A percentile compares a stretch with the other conserved stretches of the same genome.
Evolutionary conservation across 192 early-diverging fungal species (phyloP).

Genomic region (Thamnidium elegans): DNA sequence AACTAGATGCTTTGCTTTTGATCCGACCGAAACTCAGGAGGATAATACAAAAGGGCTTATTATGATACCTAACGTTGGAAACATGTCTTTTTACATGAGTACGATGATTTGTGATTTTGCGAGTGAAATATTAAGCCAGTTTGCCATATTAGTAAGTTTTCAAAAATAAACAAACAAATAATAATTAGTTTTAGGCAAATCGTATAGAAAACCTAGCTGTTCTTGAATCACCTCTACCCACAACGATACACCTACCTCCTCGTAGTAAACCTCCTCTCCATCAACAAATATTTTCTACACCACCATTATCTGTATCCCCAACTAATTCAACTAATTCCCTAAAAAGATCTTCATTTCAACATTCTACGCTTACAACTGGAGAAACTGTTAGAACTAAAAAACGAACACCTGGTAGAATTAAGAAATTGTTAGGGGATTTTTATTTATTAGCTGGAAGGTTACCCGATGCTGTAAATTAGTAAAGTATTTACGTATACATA

Average conservation of each 20-base stretch:
- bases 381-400: conserved; percentile 45
- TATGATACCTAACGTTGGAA: conserved; percentile 79
- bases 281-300: conserved; percentile 11
- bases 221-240: conserved; percentile 26
- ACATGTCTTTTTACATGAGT: conserved; percentile 70
- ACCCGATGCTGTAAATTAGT: conserved; percentile 65
- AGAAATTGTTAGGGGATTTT: conserved; percentile 73
- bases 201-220: conserved; percentile 21
- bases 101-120: conserved; percentile 80
- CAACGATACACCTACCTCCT: neutral
- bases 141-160: conserved; percentile 57
- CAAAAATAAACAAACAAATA: neutral
- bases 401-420: conserved; percentile 65
- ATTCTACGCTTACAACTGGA: conserved; percentile 24
- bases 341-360: conserved; percentile 43
- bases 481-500: conserved; percentile 1
- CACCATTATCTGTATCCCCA: conserved; percentile 11
- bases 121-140: conserved; percentile 65
- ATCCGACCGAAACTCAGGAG: conserved; percentile 70
- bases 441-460: conserved; percentile 71
- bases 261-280: neutral
- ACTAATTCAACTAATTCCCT: conserved; percentile 27
- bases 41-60: conserved; percentile 73
- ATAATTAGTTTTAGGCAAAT: conserved; percentile 18
- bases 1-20: conserved; percentile 77